phyloP scores from a whole-genome alignment of 2,329 filamentous ascomycete species.

The Chalaropsis thielavioides region DNA sequence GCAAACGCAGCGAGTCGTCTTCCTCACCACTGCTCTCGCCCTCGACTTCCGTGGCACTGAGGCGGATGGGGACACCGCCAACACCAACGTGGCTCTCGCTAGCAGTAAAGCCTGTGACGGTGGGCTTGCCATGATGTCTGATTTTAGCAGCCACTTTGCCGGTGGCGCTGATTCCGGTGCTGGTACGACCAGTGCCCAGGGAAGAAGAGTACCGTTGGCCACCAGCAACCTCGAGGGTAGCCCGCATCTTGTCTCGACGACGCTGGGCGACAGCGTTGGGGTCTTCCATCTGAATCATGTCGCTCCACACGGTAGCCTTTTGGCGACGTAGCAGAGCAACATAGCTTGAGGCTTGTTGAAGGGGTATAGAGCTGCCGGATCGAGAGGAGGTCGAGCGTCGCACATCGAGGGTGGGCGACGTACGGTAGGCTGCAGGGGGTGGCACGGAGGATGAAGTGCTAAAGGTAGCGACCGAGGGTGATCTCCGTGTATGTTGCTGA shows the following conservation, averaged over 20 bases:
- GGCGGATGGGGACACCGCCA: slow-evolving; percentile 71
- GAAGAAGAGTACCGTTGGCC: slow-evolving; percentile 32
- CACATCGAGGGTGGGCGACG: slow-evolving; percentile 41
- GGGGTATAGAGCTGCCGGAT: slow-evolving; percentile 39
- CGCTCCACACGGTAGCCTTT: slow-evolving; percentile 97
- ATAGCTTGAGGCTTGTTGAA: slow-evolving; percentile 53
- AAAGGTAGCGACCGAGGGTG: slow-evolving; percentile 53
- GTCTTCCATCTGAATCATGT: slow-evolving; percentile 84
- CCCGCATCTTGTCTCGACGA: slow-evolving; percentile 72
- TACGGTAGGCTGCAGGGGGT: slow-evolving; percentile 43
- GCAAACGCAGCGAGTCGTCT: slow-evolving; percentile 34
- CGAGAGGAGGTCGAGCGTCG: slow-evolving; percentile 70
- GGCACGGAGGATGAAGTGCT: slow-evolving; percentile 57
- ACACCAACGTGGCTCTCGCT: slow-evolving; percentile 60
- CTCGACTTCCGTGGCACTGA: slow-evolving; percentile 92
- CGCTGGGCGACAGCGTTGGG: slow-evolving; percentile 70
- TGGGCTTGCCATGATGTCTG: slow-evolving; percentile 69
- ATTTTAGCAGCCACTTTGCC: slow-evolving; percentile 71
- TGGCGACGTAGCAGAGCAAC: slow-evolving; percentile 93
- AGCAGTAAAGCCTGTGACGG: slow-evolving; percentile 63
- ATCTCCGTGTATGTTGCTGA: slow-evolving; percentile 35
- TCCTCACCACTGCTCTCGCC: slow-evolving; percentile 73
- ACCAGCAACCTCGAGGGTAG: slow-evolving; percentile 68
- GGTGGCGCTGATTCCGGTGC: slow-evolving; percentile 46
- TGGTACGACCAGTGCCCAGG: slow-evolving; percentile 37